phyloP scores from a whole-genome alignment of 306 rosid genomes.

The Sicyos edulis region DNA sequence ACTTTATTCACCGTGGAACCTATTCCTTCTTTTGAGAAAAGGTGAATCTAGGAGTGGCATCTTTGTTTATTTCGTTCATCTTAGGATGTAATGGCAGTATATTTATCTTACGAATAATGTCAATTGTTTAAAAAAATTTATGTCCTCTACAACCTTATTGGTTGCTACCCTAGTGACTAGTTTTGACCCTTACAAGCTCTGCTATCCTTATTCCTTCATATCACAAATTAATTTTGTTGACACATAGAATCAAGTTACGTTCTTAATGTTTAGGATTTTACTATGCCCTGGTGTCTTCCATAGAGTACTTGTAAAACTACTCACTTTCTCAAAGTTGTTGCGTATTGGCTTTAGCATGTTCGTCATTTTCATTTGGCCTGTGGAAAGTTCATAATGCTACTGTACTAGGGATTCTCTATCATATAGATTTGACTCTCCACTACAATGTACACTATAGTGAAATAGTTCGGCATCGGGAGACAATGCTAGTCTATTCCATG shows the following conservation, averaged over 20 bases:
- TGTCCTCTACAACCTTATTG: not conserved
- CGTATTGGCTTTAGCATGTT: conserved; percentile 1
- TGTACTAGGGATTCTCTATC: not conserved
- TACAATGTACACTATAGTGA: not conserved
- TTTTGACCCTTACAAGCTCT: not conserved
- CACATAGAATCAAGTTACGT: not conserved
- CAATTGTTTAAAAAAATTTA: not conserved
- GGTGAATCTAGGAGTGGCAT: not conserved
- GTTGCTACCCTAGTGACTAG: not conserved
- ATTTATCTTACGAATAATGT: conserved; percentile 6
- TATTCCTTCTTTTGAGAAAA: not conserved
- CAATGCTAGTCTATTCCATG: conserved; percentile 4
- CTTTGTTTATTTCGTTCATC: not conserved
- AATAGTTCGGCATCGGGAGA: no score
- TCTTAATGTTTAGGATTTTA: not conserved
- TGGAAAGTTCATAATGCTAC: conserved; percentile 12
- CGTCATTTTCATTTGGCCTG: conserved; percentile 2
- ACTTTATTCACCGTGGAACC: not conserved
- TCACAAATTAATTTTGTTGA: not conserved
- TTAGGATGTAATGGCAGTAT: not conserved
- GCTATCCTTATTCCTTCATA: not conserved
- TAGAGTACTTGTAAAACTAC: conserved; percentile 10
- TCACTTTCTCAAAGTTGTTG: conserved; percentile 13
- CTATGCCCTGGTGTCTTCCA: not conserved
- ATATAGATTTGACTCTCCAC: conserved; percentile 10